Percentiles rank a stretch among this genome's conserved stretches.
These are phyloP conservation scores for Phaeosphaeria sp. DNA, from an alignment of 2,329 filamentous ascomycete species.

Conservation along the genomic window DNA sequence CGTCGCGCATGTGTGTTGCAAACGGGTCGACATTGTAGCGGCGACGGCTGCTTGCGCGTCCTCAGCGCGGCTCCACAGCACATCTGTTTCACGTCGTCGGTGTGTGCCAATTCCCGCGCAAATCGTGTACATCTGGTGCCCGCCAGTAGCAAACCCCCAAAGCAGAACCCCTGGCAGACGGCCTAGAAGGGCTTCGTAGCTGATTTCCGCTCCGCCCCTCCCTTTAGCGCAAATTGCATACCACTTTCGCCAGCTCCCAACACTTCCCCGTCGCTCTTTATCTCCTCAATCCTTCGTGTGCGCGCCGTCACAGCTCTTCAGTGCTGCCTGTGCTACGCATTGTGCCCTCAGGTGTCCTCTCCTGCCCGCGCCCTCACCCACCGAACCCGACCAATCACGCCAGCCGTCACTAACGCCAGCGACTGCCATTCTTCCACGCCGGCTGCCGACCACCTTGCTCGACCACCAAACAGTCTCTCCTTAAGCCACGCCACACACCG, in stretches of 20 bases:
- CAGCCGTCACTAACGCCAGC: constrained; percentile 5
- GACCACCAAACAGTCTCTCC: constrained; percentile 17
- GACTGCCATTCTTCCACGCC: constrained; percentile 25
- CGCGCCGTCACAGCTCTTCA: constrained; percentile 32
- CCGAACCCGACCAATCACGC: constrained; percentile 28
- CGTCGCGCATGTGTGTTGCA: not conserved
- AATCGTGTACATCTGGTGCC: constrained; percentile 21
- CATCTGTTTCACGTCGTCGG: constrained; percentile 41
- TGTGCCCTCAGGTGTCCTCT: constrained; percentile 21
- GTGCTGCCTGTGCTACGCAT: constrained; percentile 32
- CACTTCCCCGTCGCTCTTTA: constrained; percentile 30
- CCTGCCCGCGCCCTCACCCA: constrained; percentile 23
- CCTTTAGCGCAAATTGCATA: constrained; percentile 36
- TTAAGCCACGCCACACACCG: constrained; percentile 21
- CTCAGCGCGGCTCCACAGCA: constrained; percentile 29
- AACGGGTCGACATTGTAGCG: not conserved
- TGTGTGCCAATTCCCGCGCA: constrained; percentile 20
- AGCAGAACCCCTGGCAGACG: constrained; percentile 23
- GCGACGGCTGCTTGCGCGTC: constrained; percentile 39
- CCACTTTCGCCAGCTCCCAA: constrained; percentile 30
- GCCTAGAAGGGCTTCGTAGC: constrained; percentile 20
- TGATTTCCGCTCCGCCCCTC: constrained; percentile 39
- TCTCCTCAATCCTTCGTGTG: constrained; percentile 28
- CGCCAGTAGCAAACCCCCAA: constrained; percentile 16
- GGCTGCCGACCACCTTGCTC: constrained; percentile 12